Conservation (phyloP, 495 filamentous ascomycete genomes). For the Penicillium argentinense region DNA sequence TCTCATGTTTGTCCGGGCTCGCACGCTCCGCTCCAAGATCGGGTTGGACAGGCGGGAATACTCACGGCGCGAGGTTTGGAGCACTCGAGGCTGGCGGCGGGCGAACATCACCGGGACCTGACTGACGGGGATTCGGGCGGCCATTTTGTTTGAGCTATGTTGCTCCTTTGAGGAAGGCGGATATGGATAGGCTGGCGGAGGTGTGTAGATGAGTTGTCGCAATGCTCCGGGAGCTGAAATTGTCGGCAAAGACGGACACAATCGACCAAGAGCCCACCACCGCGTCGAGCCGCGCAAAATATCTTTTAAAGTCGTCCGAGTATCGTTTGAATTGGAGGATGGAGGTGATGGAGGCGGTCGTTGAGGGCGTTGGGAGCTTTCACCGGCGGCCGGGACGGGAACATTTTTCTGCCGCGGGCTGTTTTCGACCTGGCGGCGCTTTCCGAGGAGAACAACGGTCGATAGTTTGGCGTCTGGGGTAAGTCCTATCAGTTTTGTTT, state of each 20-base stretch:
- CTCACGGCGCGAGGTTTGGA: conserved; percentile 41
- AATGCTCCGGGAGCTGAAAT: conserved; percentile 23
- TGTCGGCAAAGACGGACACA: conserved; percentile 23
- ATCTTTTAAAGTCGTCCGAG: conserved; percentile 7
- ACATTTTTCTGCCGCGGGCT: conserved; percentile 48
- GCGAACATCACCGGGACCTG: conserved; percentile 41
- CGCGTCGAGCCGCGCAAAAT: conserved; percentile 23
- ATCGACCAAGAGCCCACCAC: conserved; percentile 35
- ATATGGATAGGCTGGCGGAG: conserved; percentile 16
- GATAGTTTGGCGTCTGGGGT: conserved; percentile 12
- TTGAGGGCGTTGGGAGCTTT: conserved; percentile 46
- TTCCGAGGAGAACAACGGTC: conserved; percentile 27
- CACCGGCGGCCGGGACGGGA: conserved; percentile 48
- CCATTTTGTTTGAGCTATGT: conserved; percentile 33
- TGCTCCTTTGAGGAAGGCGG: conserved; percentile 4
- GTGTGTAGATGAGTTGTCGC: conserved; percentile 18
- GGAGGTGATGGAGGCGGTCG: conserved; percentile 23
- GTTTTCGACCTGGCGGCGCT: conserved; percentile 23
- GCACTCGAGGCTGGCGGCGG: conserved; percentile 37
- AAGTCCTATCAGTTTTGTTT: conserved; percentile 5
- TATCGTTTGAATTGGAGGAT: conserved; percentile 11
- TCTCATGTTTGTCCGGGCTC: conserved; percentile 6
- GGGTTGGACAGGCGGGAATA: conserved; percentile 14
- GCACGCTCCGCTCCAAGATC: not conserved
- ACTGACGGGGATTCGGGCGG: conserved; percentile 34